Evolutionary conservation across 805 yeast species (phyloP).

Genomic region (Candida broadrunensis): DNA sequence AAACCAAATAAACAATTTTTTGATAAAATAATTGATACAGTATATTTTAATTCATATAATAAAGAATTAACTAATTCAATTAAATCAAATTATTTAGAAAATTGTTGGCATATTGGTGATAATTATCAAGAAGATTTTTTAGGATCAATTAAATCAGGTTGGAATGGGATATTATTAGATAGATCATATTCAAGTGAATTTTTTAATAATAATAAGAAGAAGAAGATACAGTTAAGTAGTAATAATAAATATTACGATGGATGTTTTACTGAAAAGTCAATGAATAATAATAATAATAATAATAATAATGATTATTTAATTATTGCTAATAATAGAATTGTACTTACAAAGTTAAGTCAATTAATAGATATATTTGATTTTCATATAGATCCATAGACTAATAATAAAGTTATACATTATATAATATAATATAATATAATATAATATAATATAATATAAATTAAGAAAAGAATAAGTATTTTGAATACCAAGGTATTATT

Average conservation of each 20-base stretch:
- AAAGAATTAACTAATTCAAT: background rate
- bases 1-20: conserved; percentile 56
- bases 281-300: conserved; percentile 3
- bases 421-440: too few species aligned
- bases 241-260: conserved; percentile 4
- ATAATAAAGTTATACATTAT: too few species aligned
- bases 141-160: conserved; percentile 54
- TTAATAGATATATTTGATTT: conserved; percentile 13
- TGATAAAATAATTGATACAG: conserved; percentile 15
- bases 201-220: conserved; percentile 9
- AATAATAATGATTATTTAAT: conserved; percentile 17
- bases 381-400: background rate
- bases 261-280: conserved; percentile 3
- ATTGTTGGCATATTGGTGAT: conserved; percentile 69
- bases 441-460: too few species aligned
- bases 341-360: conserved; percentile 17
- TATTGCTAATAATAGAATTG: conserved; percentile 33
- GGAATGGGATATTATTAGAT: conserved; percentile 59
- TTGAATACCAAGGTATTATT: too few species aligned
- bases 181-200: conserved; percentile 24
- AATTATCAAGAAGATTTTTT: conserved; percentile 51
- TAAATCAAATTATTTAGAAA: conserved; percentile 10
- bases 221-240: too few species aligned
- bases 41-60: background rate
- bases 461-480: too few species aligned